Percentiles rank a stretch among this genome's conserved stretches.
Conservation (phyloP, 2,329 filamentous ascomycete species). For the Didymella glomerata region DNA sequence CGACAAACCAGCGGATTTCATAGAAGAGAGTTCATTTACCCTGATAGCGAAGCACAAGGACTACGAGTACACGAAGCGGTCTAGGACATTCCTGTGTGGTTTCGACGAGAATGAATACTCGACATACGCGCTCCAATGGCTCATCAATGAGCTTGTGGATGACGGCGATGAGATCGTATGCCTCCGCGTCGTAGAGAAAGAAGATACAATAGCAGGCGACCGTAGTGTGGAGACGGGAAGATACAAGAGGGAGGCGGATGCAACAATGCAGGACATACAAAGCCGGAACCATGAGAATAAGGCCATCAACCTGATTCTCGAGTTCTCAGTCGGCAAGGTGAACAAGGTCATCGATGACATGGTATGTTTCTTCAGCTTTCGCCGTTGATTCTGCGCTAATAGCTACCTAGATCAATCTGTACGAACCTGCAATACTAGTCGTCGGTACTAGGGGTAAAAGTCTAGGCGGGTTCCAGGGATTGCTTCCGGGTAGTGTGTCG, state of each 20-base stretch:
- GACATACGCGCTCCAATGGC: slow-evolving; percentile 90
- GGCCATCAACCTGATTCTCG: slow-evolving; percentile 83
- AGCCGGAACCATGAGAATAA: slow-evolving; percentile 82
- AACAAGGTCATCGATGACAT: slow-evolving; percentile 90
- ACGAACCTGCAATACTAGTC: slow-evolving; percentile 89
- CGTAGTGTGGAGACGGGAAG: slow-evolving; percentile 68
- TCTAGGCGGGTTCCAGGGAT: slow-evolving; percentile 83
- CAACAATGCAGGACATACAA: slow-evolving; percentile 78
- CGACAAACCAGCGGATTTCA: slow-evolving; percentile 71
- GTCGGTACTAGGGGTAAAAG: slow-evolving; percentile 88
- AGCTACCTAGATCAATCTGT: slow-evolving; percentile 77
- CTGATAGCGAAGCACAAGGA: slow-evolving; percentile 86
- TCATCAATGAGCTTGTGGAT: slow-evolving; percentile 89
- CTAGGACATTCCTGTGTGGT: slow-evolving; percentile 88
- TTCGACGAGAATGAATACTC: slow-evolving; percentile 92
- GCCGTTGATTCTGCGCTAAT: slow-evolving; percentile 17
- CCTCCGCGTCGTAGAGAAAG: slow-evolving; percentile 85
- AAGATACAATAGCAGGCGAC: slow-evolving; percentile 72
- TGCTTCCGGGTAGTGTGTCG: slow-evolving; percentile 87
- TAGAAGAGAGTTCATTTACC: slow-evolving; percentile 70
- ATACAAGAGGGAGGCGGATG: slow-evolving; percentile 79
- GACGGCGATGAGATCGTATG: slow-evolving; percentile 95
- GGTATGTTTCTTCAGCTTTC: slow-evolving; percentile 59
- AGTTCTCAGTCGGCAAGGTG: slow-evolving; percentile 88
- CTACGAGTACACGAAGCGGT: slow-evolving; percentile 80